Evolutionary conservation across 768 basidiomycete genomes (phyloP).

Genomic region (Termitomyces sp.): DNA sequence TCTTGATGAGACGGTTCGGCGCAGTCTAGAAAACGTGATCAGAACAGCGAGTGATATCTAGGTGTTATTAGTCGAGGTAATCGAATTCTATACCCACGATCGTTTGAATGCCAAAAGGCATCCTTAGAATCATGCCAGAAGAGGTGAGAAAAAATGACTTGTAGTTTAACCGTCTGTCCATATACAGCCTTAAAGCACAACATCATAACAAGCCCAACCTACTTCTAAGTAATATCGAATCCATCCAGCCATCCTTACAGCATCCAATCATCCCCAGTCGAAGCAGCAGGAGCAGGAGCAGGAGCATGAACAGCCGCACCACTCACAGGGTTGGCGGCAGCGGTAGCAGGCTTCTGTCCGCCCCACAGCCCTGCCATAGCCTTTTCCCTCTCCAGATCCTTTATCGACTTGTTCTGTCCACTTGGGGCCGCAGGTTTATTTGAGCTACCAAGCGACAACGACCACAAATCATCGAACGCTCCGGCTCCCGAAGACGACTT

Average conservation of each 20-base stretch:
- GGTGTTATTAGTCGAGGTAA: not conserved
- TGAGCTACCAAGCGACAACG: constrained; percentile 61
- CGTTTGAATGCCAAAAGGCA: not conserved
- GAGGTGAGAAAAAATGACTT: not conserved
- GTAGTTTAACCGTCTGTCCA: not conserved
- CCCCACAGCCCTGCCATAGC: constrained; percentile 81
- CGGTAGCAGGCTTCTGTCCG: constrained; percentile 15
- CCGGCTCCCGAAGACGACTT: constrained; percentile 34
- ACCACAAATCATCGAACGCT: constrained; percentile 90
- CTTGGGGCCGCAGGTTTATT: constrained; percentile 30
- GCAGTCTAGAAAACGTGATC: constrained; percentile 41
- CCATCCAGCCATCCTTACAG: not conserved
- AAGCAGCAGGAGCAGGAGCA: constrained; percentile 2
- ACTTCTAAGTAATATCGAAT: not conserved
- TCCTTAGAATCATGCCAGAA: not conserved
- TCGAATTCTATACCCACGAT: too few species aligned
- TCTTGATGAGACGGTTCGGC: constrained; percentile 48
- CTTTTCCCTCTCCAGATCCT: constrained; percentile 88
- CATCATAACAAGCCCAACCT: not conserved
- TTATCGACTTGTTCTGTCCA: constrained; percentile 65
- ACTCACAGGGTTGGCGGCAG: not conserved
- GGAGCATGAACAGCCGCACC: not conserved
- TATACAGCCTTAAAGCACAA: not conserved
- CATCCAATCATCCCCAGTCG: constrained; percentile 10
- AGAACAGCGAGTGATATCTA: constrained; percentile 2